phyloP scores from a whole-genome alignment of 2,329 filamentous ascomycete genomes.

The Stachybotrys chlorohalonatus region DNA sequence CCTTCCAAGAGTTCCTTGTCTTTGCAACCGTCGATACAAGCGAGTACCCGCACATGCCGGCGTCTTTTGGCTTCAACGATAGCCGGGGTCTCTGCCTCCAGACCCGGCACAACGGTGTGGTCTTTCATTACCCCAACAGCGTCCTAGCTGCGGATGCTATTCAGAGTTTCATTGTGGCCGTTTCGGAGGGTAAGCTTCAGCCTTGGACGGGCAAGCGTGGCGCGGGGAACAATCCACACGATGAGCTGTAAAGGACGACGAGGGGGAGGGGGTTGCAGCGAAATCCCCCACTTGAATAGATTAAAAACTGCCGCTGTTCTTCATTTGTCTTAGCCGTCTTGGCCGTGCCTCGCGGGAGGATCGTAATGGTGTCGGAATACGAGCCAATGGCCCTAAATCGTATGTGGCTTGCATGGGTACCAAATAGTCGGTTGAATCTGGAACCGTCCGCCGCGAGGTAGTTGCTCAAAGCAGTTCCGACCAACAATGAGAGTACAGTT shows the following conservation, averaged over 20 bases:
- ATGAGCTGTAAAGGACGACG: background rate
- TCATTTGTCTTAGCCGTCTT: no score
- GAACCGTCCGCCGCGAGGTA: no score
- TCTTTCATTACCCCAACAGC: slow-evolving; percentile 24
- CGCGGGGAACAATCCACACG: background rate
- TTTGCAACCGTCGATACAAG: slow-evolving; percentile 37
- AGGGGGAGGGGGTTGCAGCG: no score
- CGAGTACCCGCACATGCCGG: slow-evolving; percentile 35
- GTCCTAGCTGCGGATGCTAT: slow-evolving; percentile 24
- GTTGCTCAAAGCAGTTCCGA: no score
- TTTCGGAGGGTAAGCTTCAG: slow-evolving; percentile 30
- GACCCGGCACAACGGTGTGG: slow-evolving; percentile 33
- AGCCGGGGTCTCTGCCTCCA: slow-evolving; percentile 29
- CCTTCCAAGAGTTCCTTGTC: slow-evolving; percentile 35
- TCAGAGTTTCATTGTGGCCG: slow-evolving; percentile 33
- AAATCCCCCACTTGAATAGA: no score
- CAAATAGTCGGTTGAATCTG: no score
- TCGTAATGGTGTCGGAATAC: no score
- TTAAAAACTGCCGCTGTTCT: no score
- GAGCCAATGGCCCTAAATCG: no score
- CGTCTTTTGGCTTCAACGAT: slow-evolving; percentile 22
- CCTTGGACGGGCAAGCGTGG: slow-evolving; percentile 18
- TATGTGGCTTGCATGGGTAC: no score
- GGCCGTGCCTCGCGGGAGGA: no score
- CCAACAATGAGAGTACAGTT: no score